Conservation (phyloP, 2,329 filamentous ascomycete genomes). For the Colletotrichum horii region DNA sequence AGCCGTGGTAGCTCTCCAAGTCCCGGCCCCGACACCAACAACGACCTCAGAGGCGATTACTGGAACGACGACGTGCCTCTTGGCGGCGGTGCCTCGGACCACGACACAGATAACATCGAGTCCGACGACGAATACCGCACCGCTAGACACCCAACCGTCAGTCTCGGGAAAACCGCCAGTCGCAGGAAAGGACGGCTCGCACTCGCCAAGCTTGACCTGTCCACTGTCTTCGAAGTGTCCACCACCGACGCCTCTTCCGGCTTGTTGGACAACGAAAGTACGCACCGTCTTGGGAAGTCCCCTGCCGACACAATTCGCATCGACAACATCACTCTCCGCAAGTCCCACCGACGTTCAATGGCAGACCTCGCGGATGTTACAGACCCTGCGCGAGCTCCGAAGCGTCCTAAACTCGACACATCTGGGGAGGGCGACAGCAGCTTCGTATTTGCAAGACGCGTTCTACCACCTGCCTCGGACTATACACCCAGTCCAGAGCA, state of each 20-base stretch:
- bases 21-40: rapidly evolving
- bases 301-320: not conserved
- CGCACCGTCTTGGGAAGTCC: not conserved
- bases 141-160: not conserved
- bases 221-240: not conserved
- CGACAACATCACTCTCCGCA: not conserved
- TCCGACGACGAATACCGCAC: not conserved
- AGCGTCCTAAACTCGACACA: not conserved
- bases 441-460: not conserved
- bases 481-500: not conserved
- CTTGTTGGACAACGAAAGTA: too few relatives aligned
- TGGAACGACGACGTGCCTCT: not conserved
- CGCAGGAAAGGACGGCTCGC: not conserved
- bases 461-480: not conserved
- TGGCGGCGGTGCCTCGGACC: rapidly evolving
- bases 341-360: not conserved
- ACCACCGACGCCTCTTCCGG: too few relatives aligned
- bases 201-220: not conserved
- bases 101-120: not conserved
- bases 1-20: not conserved
- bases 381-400: not conserved
- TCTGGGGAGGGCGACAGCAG: not conserved
- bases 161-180: not conserved
- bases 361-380: not conserved
- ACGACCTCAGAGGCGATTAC: not conserved